Conservation (phyloP, 2,329 filamentous ascomycete genomes). For the Aureobasidium leucospermi region DNA sequence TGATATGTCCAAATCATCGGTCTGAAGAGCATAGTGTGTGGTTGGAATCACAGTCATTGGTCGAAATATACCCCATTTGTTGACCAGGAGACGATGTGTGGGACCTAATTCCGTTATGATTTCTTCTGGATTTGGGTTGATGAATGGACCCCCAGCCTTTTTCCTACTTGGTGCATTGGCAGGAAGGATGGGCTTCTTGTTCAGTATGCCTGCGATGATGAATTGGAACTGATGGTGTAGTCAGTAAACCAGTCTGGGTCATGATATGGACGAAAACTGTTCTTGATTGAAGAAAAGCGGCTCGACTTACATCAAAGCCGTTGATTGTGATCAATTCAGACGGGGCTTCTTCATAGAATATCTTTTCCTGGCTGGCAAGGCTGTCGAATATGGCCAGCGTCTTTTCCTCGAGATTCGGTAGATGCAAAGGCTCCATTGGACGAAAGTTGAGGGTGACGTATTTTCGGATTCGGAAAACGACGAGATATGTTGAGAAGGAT, state of each 20-base stretch:
- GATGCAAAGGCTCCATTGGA: neutral
- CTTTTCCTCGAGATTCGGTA: constrained; percentile 10
- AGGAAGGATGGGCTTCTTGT: constrained; percentile 13
- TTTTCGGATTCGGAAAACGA: neutral
- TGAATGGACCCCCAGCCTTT: constrained; percentile 13
- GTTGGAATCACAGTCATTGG: constrained; percentile 35
- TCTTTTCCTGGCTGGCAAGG: constrained; percentile 7
- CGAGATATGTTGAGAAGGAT: too few relatives aligned
- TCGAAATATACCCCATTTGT: constrained; percentile 31
- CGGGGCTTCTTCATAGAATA: constrained; percentile 9
- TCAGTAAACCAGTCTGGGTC: neutral
- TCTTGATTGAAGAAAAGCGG: neutral
- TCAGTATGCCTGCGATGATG: constrained; percentile 11
- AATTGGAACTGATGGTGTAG: constrained; percentile 8
- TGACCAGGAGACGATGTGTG: constrained; percentile 30
- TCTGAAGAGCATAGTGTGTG: constrained; percentile 31
- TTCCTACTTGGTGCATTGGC: constrained; percentile 10
- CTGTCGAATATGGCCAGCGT: constrained; percentile 13
- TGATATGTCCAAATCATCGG: constrained; percentile 29
- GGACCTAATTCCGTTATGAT: constrained; percentile 25
- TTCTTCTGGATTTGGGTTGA: constrained; percentile 15
- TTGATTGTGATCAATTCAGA: constrained; percentile 9
- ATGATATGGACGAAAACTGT: neutral
- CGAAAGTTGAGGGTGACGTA: neutral
- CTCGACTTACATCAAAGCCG: constrained; percentile 11